Percentiles rank a stretch among this genome's conserved stretches.
These are phyloP conservation scores for Monosporascus sp. DNA, from an alignment of 2,329 filamentous ascomycete species.

Conservation along the genomic window DNA sequence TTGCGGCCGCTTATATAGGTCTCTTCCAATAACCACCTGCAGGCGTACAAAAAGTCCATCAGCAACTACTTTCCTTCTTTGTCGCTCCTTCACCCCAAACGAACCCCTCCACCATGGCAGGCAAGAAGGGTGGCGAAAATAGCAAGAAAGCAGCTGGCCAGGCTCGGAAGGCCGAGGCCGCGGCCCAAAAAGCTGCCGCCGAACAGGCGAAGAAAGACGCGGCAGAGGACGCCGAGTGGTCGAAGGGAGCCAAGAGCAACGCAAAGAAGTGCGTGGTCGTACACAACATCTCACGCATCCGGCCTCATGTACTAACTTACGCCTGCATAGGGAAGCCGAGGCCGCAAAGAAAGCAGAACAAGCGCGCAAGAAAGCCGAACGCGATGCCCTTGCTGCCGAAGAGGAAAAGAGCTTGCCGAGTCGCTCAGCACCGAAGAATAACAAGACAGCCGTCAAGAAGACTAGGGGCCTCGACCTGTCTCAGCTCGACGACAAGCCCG, in stretches of 20 bases:
- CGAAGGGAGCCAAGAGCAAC: constrained; percentile 76
- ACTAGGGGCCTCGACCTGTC: constrained; percentile 68
- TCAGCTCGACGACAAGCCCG: constrained; percentile 58
- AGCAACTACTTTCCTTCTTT: neutral
- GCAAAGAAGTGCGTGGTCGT: constrained; percentile 70
- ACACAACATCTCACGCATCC: too few relatives aligned
- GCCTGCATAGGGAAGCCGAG: constrained; percentile 64
- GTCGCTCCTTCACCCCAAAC: too few relatives aligned
- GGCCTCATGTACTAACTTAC: constrained; percentile 1
- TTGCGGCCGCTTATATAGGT: too few relatives aligned
- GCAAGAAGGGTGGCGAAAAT: constrained; percentile 71
- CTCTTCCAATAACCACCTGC: neutral
- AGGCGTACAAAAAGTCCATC: too few relatives aligned
- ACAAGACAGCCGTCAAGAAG: constrained; percentile 64
- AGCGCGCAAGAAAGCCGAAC: constrained; percentile 87
- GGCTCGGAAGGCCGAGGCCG: constrained; percentile 86
- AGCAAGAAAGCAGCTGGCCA: constrained; percentile 87
- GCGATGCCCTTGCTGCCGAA: constrained; percentile 73
- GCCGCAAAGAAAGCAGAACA: constrained; percentile 77
- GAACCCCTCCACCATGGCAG: constrained; percentile 52
- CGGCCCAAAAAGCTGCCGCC: constrained; percentile 70
- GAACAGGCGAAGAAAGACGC: constrained; percentile 61
- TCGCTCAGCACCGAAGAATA: constrained; percentile 59
- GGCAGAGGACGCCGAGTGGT: constrained; percentile 72
- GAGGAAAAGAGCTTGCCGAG: constrained; percentile 66